Percentiles rank a stretch among this genome's conserved stretches.
Conservation (phyloP, 352 stramenopile species). For the Phytophthora citrophthora region DNA sequence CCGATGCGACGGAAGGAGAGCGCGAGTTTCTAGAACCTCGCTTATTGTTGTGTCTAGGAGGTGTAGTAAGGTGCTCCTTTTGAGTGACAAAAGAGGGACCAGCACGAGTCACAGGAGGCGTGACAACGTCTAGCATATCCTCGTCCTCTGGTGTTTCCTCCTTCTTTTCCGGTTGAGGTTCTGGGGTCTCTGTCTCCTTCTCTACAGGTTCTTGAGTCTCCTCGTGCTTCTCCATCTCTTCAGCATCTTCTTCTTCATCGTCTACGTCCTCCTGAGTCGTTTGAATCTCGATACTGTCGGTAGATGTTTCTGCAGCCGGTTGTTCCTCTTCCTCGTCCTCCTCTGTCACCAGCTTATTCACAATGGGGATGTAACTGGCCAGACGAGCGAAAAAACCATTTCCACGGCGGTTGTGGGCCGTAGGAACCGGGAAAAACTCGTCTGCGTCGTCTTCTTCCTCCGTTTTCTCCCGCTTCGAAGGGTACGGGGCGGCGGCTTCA, state of each 20-base stretch:
- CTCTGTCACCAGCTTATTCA: constrained; percentile 58
- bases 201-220: constrained; percentile 6
- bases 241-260: constrained; percentile 26
- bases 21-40: constrained; percentile 16
- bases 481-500: constrained; percentile 49
- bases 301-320: constrained; percentile 5
- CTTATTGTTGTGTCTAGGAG: constrained; percentile 21
- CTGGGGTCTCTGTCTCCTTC: constrained; percentile 1
- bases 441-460: constrained; percentile 24
- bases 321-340: constrained; percentile 38
- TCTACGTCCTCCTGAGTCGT: constrained; percentile 37
- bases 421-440: constrained; percentile 12
- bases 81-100: constrained; percentile 20
- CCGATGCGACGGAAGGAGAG: constrained; percentile 28
- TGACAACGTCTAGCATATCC: constrained; percentile 15
- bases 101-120: constrained; percentile 22
- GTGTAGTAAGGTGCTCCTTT: constrained; percentile 22
- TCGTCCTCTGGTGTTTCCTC: constrained; percentile 27
- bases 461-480: constrained; percentile 19
- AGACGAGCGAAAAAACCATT: constrained; percentile 60
- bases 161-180: constrained; percentile 29
- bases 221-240: constrained; percentile 14
- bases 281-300: constrained; percentile 21
- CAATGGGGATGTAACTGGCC: constrained; percentile 71
- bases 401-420: constrained; percentile 8